Evolutionary conservation across 2,329 filamentous ascomycete genomes (phyloP), one percentile per base, ranked within the genome.

Genomic region (Leptographium procerum): DNA sequence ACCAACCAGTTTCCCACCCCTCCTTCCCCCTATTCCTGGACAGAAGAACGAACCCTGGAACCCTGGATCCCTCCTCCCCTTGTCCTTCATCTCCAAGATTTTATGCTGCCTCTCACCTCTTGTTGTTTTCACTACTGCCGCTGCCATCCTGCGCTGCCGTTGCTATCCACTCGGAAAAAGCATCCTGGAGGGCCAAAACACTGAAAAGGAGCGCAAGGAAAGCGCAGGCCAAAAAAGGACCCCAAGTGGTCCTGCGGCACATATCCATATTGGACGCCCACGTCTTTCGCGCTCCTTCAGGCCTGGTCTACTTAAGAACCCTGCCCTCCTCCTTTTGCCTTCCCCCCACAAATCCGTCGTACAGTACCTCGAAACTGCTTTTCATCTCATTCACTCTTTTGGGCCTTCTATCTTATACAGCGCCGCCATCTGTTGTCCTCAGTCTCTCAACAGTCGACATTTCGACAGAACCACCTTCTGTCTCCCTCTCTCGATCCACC

Each of bases 1-100:
- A 52, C 57, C 66, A 67, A 55, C 72, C 70, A 81, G 80, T 81
- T 78, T 78, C 65, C 71, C 71, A 29, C 24, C n/a, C 57, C 31
- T 26, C 34, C 26, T 14, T 28, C 36, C 55, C 55, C 55, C 55
- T 51, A 43, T 34, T 57, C 47, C 28, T 51, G 28, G 40, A 56
- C 53, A 55, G 34, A 19, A 43, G 50, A 19, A n/a, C n/a, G n/a
- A n/a, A n/a, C n/a, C n/a, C n/a, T n/a, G n/a, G n/a, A n/a, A 60
- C 45, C 58, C 60, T 56, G 55, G 61, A 59, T 57, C 57, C 61
- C 45, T 57, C 52, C 52, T 50, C 43, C 55, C 53, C 14, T 58
- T 52, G 43, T 56, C 57, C 59, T 62, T 58, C 59, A 62, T 60
- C 54, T 56, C 61, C 61, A 61, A 33, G 59, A 60, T 59, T 58